These are phyloP conservation scores for Protomyces lactucae-debilis DNA, from an alignment of 1,139 yeast genomes.

Conservation along the genomic window DNA sequence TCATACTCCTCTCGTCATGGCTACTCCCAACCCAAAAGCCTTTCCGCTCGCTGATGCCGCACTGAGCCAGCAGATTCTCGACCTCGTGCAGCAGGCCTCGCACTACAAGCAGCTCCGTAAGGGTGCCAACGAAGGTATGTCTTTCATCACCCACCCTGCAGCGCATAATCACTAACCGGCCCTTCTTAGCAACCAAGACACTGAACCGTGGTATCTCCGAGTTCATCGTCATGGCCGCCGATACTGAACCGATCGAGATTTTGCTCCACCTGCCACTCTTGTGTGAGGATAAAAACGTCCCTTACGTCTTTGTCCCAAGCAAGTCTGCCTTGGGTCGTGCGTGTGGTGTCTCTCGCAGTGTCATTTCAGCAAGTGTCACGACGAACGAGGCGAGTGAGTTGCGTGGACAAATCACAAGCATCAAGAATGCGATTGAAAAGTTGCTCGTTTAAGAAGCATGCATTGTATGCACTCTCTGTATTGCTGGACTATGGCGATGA, in stretches of 20 bases:
- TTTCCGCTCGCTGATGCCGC: constrained; percentile 98
- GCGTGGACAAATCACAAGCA: constrained; percentile 93
- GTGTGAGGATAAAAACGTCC: constrained; percentile 89
- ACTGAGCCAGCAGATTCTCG: constrained; percentile 93
- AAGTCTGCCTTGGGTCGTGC: constrained; percentile 99
- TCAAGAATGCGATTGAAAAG: constrained; percentile 98
- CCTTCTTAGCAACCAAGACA: constrained; percentile 75
- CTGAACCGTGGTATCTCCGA: constrained; percentile 99
- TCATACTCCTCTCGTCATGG: constrained; percentile 33
- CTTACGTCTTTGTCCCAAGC: constrained; percentile 76
- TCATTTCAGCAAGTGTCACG: constrained; percentile 96
- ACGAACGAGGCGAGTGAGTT: constrained; percentile 97
- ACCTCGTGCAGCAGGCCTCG: constrained; percentile 96
- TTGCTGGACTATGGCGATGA: too few relatives aligned
- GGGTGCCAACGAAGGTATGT: constrained; percentile 81
- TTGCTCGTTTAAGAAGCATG: constrained; percentile 61
- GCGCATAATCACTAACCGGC: background rate
- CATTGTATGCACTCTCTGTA: background rate
- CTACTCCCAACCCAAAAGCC: constrained; percentile 51
- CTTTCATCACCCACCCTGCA: background rate
- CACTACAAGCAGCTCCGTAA: constrained; percentile 97
- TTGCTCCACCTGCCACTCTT: constrained; percentile 93
- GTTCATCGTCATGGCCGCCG: constrained; percentile 99
- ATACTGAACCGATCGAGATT: constrained; percentile 98
- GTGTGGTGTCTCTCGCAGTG: constrained; percentile 99